Percentiles rank a stretch among this genome's conserved stretches.
Conservation (phyloP, 164 flowering plant genomes). For the Nymphaea colorata region DNA sequence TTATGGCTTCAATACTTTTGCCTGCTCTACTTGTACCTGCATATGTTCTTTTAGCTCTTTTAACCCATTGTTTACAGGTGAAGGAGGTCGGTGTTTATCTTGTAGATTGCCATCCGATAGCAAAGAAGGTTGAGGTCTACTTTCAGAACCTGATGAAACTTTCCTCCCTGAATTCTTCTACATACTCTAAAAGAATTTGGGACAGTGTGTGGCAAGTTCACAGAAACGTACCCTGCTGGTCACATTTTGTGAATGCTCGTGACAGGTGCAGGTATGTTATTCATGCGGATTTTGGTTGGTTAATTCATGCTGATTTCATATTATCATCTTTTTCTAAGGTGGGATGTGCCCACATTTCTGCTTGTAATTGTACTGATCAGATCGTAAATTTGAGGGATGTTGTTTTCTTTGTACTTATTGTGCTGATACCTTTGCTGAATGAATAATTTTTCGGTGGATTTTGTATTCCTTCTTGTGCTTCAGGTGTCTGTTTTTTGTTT, state of each 20-base stretch:
- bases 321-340: background rate
- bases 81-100: constrained; percentile 91
- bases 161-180: constrained; percentile 51
- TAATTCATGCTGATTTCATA: background rate
- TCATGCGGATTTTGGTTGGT: background rate
- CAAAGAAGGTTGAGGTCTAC: constrained; percentile 45
- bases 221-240: constrained; percentile 93
- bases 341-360: background rate
- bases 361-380: background rate
- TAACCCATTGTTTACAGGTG: constrained; percentile 35
- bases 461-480: too few species aligned
- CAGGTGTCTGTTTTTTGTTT: too few species aligned
- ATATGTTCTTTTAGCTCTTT: too few species aligned
- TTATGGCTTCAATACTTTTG: background rate
- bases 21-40: background rate
- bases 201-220: constrained; percentile 74
- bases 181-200: constrained; percentile 39
- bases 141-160: constrained; percentile 71
- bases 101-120: constrained; percentile 56
- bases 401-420: too few species aligned
- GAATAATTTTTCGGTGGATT: too few species aligned
- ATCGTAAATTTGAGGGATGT: too few species aligned
- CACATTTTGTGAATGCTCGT: constrained; percentile 47
- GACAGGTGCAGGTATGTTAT: constrained; percentile 65
- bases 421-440: too few species aligned